A percentile compares a stretch with the other conserved stretches of the same genome.
Conservation (phyloP, 352 stramenopile genomes). For the Aphanomyces invadans region DNA sequence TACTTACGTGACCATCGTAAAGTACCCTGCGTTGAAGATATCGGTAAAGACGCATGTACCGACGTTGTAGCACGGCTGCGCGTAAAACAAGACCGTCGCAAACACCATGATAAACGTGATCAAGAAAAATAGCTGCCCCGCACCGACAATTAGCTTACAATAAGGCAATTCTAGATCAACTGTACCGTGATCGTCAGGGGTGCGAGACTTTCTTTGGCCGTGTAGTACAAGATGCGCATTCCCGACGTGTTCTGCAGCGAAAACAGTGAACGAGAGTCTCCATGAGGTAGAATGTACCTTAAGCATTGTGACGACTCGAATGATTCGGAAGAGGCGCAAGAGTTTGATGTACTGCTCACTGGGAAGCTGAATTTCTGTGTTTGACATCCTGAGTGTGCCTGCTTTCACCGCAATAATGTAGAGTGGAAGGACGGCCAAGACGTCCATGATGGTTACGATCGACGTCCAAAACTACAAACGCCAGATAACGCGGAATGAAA, state of each 20-base stretch:
- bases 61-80: slow-evolving; percentile 68
- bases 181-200: slow-evolving; percentile 53
- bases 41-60: slow-evolving; percentile 72
- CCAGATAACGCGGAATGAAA: no score
- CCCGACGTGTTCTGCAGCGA: slow-evolving; percentile 31
- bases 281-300: neutral
- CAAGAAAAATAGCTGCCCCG: slow-evolving; percentile 43
- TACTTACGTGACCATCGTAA: slow-evolving; percentile 75
- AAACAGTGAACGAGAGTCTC: slow-evolving; percentile 35
- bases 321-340: slow-evolving; percentile 18
- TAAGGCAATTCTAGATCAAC: neutral
- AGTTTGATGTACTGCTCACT: slow-evolving; percentile 15
- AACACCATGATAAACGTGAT: slow-evolving; percentile 69
- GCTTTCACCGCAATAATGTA: slow-evolving; percentile 36
- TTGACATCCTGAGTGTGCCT: slow-evolving; percentile 2
- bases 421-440: slow-evolving; percentile 47
- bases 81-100: slow-evolving; percentile 64
- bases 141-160: no score
- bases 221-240: slow-evolving; percentile 47
- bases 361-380: neutral
- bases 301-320: slow-evolving; percentile 18
- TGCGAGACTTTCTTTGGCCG: slow-evolving; percentile 45
- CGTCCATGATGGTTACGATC: slow-evolving; percentile 45
- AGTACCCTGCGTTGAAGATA: slow-evolving; percentile 78
- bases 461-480: slow-evolving; percentile 36